Conservation (phyloP, 495 filamentous ascomycete species). For the Staphylotrichum longicolle region DNA sequence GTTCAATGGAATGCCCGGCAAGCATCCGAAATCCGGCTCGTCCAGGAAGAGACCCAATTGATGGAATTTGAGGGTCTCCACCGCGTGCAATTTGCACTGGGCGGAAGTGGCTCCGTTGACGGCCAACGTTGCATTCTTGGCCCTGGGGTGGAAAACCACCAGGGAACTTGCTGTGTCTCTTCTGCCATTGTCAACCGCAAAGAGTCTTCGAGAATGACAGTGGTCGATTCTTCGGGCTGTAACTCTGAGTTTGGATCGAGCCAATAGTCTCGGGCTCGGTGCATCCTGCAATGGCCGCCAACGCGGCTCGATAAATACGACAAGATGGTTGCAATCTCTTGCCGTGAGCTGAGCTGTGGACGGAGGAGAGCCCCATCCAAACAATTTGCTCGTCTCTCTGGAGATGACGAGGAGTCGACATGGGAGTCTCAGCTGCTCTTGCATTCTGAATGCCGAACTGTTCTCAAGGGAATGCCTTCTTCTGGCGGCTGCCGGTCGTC, state of each 20-base stretch:
- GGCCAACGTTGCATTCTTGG: not conserved
- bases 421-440: too few species aligned
- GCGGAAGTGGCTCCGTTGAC: not conserved
- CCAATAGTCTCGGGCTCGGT: conserved; percentile 1
- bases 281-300: conserved; percentile 8
- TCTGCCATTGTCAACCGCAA: not conserved
- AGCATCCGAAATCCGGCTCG: conserved; percentile 20
- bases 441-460: too few species aligned
- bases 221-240: not conserved
- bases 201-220: too few species aligned
- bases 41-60: conserved; percentile 14
- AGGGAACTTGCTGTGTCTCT: not conserved
- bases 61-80: not conserved
- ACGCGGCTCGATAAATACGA: conserved; percentile 10
- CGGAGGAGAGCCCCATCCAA: too few species aligned
- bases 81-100: not conserved
- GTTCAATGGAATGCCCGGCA: conserved; percentile 6
- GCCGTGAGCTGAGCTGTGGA: not conserved
- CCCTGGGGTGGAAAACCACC: not conserved
- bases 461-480: too few species aligned
- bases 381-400: too few species aligned
- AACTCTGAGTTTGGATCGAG: not conserved
- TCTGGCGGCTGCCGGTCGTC: conserved; percentile 1
- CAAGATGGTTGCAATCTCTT: not conserved
- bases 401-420: too few species aligned